phyloP scores from a whole-genome alignment of 768 basidiomycete genomes.

The Tylopilus subfusipes region DNA sequence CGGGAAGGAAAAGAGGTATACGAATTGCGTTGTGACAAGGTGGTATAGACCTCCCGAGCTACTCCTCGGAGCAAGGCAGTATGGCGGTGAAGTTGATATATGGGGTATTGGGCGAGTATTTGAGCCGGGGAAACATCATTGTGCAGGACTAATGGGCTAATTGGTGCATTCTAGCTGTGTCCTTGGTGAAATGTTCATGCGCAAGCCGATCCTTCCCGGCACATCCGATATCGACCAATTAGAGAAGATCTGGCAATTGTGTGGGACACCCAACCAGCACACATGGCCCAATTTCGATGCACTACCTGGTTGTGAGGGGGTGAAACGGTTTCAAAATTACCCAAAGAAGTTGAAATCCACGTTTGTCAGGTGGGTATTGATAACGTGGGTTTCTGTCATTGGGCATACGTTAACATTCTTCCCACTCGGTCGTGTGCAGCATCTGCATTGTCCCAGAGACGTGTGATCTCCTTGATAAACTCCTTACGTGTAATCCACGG shows the following conservation, averaged over 20 bases:
- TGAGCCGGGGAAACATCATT: neutral
- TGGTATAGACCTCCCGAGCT: constrained; percentile 97
- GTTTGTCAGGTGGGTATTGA: constrained; percentile 56
- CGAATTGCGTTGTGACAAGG: constrained; percentile 91
- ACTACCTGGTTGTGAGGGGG: constrained; percentile 76
- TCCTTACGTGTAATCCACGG: constrained; percentile 80
- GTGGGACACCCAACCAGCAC: constrained; percentile 82
- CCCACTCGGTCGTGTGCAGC: constrained; percentile 9
- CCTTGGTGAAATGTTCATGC: constrained; percentile 93
- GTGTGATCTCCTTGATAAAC: constrained; percentile 75
- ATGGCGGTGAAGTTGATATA: constrained; percentile 93
- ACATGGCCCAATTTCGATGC: constrained; percentile 76
- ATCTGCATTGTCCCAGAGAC: constrained; percentile 68
- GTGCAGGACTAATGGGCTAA: neutral
- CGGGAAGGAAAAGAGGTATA: constrained; percentile 70
- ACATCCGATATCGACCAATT: constrained; percentile 89
- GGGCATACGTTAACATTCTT: constrained; percentile 2
- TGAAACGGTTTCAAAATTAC: constrained; percentile 56
- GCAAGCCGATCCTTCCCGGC: constrained; percentile 83
- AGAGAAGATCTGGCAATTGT: constrained; percentile 84
- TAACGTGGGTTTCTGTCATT: neutral
- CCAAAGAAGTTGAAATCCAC: constrained; percentile 53
- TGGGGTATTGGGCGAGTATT: constrained; percentile 89
- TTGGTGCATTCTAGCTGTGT: constrained; percentile 61
- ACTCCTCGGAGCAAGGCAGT: constrained; percentile 81